Percentiles rank a stretch among this genome's conserved stretches.
Evolutionary conservation across 805 yeast species (phyloP).

Genomic region (baker's yeast (Saccharomyces cerevisiae)): DNA sequence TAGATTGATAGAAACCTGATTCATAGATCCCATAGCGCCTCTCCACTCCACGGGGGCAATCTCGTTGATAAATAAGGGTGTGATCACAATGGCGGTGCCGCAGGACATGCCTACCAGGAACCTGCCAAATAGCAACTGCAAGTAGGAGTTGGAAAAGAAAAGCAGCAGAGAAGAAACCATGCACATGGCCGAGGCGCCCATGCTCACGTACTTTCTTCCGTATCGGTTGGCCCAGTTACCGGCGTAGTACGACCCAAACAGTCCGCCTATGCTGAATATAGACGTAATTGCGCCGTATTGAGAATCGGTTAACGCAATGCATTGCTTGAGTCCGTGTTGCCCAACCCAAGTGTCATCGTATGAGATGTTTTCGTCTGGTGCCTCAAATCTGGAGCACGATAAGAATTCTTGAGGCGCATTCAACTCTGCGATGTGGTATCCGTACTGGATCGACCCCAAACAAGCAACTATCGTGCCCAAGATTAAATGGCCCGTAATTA

Average conservation of each 20-base stretch:
- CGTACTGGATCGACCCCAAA: slow-evolving; percentile 78
- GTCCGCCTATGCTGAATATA: slow-evolving; percentile 76
- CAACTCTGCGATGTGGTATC: slow-evolving; percentile 89
- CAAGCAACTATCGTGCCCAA: slow-evolving; percentile 51
- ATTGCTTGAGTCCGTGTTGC: slow-evolving; percentile 35
- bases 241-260: slow-evolving; percentile 62
- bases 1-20: slow-evolving; percentile 74
- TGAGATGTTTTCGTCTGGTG: slow-evolving; percentile 15
- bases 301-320: slow-evolving; percentile 49
- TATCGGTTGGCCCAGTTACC: slow-evolving; percentile 54
- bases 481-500: slow-evolving; percentile 29
- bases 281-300: slow-evolving; percentile 71
- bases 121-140: slow-evolving; percentile 53
- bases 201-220: slow-evolving; percentile 54
- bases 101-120: slow-evolving; percentile 78
- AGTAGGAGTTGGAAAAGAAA: slow-evolving; percentile 39
- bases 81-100: slow-evolving; percentile 78
- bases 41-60: slow-evolving; percentile 59
- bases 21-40: slow-evolving; percentile 83
- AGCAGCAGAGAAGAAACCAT: slow-evolving; percentile 41
- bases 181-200: slow-evolving; percentile 35
- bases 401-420: slow-evolving; percentile 78
- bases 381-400: slow-evolving; percentile 40
- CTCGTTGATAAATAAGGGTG: slow-evolving; percentile 76
- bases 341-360: slow-evolving; percentile 18